Conservation (phyloP, 2,329 filamentous ascomycete genomes). For the Macrophomina pseudophaseolina region DNA sequence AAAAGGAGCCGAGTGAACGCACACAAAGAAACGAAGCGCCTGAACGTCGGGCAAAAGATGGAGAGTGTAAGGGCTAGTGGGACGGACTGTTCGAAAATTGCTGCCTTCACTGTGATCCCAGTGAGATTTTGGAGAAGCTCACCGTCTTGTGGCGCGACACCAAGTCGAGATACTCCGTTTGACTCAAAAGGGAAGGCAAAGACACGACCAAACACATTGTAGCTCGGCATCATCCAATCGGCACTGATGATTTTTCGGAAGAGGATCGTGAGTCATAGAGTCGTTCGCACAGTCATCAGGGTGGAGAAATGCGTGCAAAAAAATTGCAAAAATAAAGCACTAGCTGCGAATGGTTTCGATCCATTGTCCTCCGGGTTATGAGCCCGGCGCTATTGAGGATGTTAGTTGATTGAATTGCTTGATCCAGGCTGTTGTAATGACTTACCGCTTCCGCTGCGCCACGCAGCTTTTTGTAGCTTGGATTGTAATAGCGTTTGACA, state of each 20-base stretch:
- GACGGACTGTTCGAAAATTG: not conserved
- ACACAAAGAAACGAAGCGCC: not conserved
- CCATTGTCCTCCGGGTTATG: constrained; percentile 41
- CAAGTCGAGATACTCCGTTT: not conserved
- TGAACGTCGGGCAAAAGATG: not conserved
- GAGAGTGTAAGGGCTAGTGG: not conserved
- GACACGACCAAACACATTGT: not conserved
- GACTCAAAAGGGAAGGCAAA: not conserved
- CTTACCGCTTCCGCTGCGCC: constrained; percentile 38
- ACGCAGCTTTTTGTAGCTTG: constrained; percentile 33
- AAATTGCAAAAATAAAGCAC: constrained; percentile 28
- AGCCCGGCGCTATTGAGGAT: constrained; percentile 33
- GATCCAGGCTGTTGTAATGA: not conserved
- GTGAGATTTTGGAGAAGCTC: not conserved
- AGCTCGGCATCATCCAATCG: not conserved
- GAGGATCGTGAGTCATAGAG: not conserved
- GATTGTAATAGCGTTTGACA: not conserved
- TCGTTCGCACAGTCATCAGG: not conserved
- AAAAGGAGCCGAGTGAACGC: not conserved
- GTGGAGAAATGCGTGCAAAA: not conserved
- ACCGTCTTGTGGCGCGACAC: not conserved
- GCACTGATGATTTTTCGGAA: not conserved
- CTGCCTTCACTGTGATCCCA: not conserved
- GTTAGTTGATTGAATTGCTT: not conserved
- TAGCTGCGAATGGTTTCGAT: constrained; percentile 40